phyloP scores from a whole-genome alignment of 306 rosid species.

The Prunus mongolica region DNA sequence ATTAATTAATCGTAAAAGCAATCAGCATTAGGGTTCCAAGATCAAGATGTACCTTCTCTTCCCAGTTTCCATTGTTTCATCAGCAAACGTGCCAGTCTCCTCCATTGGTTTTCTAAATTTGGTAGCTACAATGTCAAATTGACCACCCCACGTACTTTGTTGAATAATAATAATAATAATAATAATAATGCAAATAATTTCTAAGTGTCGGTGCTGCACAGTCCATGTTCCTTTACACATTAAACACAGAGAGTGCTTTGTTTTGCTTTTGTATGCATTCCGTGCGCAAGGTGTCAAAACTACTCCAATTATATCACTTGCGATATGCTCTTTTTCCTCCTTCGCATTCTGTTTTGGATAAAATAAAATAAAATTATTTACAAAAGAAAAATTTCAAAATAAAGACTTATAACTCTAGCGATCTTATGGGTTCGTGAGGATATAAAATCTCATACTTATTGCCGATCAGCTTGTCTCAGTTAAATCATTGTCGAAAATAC shows the following conservation, averaged over 20 bases:
- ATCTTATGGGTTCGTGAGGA: too few relatives aligned
- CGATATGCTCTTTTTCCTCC: background rate
- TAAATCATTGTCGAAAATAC: background rate
- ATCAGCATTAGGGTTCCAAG: background rate
- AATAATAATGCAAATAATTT: background rate
- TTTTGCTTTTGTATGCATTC: background rate
- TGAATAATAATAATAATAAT: background rate
- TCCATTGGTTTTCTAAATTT: background rate
- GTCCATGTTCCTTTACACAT: background rate
- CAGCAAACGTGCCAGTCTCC: constrained; percentile 1
- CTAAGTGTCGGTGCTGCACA: background rate
- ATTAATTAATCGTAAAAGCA: background rate
- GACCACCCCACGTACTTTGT: constrained; percentile 1
- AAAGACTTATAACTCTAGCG: too few relatives aligned
- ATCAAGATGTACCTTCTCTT: background rate
- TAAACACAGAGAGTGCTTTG: background rate
- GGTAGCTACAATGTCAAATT: constrained; percentile 1
- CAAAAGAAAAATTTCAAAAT: background rate
- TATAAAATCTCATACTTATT: too few relatives aligned
- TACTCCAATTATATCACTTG: background rate
- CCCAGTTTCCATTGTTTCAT: background rate
- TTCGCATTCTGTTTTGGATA: background rate
- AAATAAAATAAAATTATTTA: background rate
- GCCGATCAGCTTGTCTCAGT: too few relatives aligned
- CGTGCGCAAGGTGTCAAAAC: background rate